phyloP scores from a whole-genome alignment of 139 green algal genomes.

The Tetradesmus lagerheimii region DNA sequence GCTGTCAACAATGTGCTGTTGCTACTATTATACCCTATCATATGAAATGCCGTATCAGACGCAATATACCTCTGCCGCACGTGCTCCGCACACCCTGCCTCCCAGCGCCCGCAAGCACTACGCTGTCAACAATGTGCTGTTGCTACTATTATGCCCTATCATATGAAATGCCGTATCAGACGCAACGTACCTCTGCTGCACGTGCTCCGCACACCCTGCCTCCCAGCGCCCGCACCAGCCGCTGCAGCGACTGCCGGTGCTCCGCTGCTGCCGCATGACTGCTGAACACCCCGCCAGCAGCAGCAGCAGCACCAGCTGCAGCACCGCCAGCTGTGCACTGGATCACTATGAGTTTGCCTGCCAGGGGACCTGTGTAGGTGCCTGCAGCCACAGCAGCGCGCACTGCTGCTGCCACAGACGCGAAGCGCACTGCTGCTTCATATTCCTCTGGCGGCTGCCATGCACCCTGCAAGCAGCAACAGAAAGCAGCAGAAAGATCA shows the following conservation, averaged over 20 bases:
- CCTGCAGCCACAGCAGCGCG: constrained; percentile 18
- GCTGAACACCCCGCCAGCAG: background rate
- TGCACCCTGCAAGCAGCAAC: background rate
- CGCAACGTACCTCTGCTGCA: constrained; percentile 7
- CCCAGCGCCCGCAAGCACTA: too few species aligned
- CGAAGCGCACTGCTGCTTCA: background rate
- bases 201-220: constrained; percentile 35
- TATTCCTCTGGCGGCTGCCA: constrained; percentile 3
- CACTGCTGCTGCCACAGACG: constrained; percentile 7
- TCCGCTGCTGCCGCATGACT: constrained; percentile 22
- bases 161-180: too few species aligned
- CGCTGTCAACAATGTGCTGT: too few species aligned
- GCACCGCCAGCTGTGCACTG: background rate
- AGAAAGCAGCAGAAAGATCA: too few species aligned
- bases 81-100: too few species aligned
- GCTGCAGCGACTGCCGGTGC: constrained; percentile 46
- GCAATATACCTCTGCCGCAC: too few species aligned
- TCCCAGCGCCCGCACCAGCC: constrained; percentile 45
- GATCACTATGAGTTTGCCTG: constrained; percentile 10
- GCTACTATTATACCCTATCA: too few species aligned
- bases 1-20: too few species aligned
- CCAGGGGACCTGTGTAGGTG: constrained; percentile 1
- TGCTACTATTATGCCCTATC: too few species aligned
- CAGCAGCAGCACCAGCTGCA: background rate
- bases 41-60: too few species aligned